These are phyloP conservation scores for Lecanoromycetidae sp. DNA, from an alignment of 2,329 filamentous ascomycete species.

Conservation along the genomic window DNA sequence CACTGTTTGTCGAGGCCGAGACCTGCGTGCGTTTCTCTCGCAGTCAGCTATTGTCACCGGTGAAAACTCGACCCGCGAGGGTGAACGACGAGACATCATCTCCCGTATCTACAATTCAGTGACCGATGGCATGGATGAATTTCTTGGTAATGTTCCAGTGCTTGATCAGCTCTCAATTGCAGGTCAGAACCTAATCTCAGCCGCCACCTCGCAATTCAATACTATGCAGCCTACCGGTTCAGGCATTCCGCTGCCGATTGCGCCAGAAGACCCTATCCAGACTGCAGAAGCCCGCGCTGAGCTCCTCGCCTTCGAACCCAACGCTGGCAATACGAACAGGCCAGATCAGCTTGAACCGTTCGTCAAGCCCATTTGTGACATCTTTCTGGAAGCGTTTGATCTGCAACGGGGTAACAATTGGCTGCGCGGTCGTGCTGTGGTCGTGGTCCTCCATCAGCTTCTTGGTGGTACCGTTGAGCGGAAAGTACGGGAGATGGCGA, in stretches of 20 bases:
- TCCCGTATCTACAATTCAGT: conserved; percentile 93
- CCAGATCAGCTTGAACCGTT: conserved; percentile 76
- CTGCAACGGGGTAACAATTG: conserved; percentile 93
- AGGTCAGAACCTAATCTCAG: conserved; percentile 79
- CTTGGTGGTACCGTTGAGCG: conserved; percentile 92
- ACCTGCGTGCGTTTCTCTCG: conserved; percentile 83
- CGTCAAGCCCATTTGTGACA: conserved; percentile 94
- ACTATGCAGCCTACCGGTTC: conserved; percentile 41
- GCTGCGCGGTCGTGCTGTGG: conserved; percentile 87
- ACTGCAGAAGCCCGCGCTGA: conserved; percentile 80
- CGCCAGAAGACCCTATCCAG: conserved; percentile 35
- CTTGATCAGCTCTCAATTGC: conserved; percentile 87
- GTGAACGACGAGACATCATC: conserved; percentile 69
- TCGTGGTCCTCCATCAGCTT: conserved; percentile 90
- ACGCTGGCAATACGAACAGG: conserved; percentile 1
- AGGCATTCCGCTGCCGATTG: conserved; percentile 27
- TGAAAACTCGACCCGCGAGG: conserved; percentile 47
- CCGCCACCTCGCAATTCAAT: conserved; percentile 54
- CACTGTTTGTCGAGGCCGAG: conserved; percentile 85
- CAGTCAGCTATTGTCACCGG: conserved; percentile 66
- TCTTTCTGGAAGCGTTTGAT: conserved; percentile 92
- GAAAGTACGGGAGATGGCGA: conserved; percentile 78
- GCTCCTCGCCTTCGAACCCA: conserved; percentile 69
- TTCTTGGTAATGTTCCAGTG: conserved; percentile 88
- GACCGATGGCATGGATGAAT: conserved; percentile 95